Evolutionary conservation across 75 land plant genomes (phyloP), one percentile per base, ranked within the genome.

Genomic region (Adiantum capillusveneris): DNA sequence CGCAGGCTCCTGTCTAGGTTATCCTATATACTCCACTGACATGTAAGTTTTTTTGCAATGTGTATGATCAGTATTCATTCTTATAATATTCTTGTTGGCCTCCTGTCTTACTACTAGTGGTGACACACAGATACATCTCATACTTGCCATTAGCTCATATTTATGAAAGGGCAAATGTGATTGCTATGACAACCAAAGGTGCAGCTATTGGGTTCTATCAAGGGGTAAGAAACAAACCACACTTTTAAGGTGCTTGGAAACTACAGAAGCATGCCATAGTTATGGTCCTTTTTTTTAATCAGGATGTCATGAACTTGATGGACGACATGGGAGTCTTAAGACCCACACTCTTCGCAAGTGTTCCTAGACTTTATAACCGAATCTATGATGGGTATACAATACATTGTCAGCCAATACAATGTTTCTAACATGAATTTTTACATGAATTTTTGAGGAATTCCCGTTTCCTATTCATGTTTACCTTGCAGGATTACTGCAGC

Each of bases 101-200:
- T 11, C 0, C 13, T 44, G 29, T 28, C 53, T 21, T 30, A 56
- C 16, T 16, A 42, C 16, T 11, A 42, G 44, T 11, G 14, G 20
- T 22, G n/a, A n/a, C n/a, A n/a, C n/a, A 29, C 84, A 94, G 98
- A 21, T 88, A 86, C 63, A 86, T 95, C 61, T 95, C 99, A 0
- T 95, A 90, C 63, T 79, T 95, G 63, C 99, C 99, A 25, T 66
- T 95, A 68, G 99, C 99, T 25, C 99, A 95, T 70, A 95, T 95
- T 13, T 95, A 90, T 75, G 99, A 95, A 69, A 56, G 99, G 51
- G 72, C 75, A 31, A 86, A 86, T 65, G 75, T 80, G 34, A 45
- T 90, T 43, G 60, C 63, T 41, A 59, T 77, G 70, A 68, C 45
- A 19, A 70, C 84, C 57, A 55, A 12, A 81, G 99, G 99, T 31